phyloP scores from a whole-genome alignment of 2,329 filamentous ascomycete genomes.

The Lachnum nothofagi region DNA sequence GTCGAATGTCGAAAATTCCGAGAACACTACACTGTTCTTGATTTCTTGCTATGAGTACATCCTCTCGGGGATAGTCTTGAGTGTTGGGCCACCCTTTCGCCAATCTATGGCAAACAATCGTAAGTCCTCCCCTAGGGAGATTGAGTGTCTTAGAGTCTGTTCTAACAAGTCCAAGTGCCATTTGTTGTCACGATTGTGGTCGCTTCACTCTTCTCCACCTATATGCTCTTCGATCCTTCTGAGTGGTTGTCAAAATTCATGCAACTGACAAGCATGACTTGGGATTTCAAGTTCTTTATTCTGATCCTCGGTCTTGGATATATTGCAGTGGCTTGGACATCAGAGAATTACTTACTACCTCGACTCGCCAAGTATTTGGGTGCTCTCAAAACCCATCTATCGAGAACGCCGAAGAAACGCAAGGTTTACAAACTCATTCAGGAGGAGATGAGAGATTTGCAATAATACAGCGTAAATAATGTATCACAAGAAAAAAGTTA shows the following conservation, averaged over 20 bases:
- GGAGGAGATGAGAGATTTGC: constrained; percentile 53
- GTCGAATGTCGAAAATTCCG: constrained; percentile 82
- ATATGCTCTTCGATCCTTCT: constrained; percentile 76
- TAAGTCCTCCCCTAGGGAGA: constrained; percentile 42
- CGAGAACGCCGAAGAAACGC: constrained; percentile 64
- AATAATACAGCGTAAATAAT: constrained; percentile 13
- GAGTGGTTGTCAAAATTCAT: constrained; percentile 67
- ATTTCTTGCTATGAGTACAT: constrained; percentile 94
- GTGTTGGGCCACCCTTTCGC: constrained; percentile 85
- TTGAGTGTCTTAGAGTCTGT: not conserved
- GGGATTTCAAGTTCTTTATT: constrained; percentile 67
- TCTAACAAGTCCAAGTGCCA: constrained; percentile 53
- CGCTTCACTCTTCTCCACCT: constrained; percentile 62
- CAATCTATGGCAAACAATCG: constrained; percentile 75
- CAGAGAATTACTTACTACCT: constrained; percentile 68
- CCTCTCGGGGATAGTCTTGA: constrained; percentile 80
- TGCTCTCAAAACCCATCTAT: constrained; percentile 50
- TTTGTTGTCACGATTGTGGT: constrained; percentile 73
- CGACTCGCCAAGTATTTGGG: constrained; percentile 64
- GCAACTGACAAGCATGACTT: constrained; percentile 75
- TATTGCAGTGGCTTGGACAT: constrained; percentile 62
- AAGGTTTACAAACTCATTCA: constrained; percentile 82
- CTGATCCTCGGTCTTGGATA: constrained; percentile 65
- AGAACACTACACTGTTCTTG: constrained; percentile 88
- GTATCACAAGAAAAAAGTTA: no score